Evolutionary conservation across 2,329 filamentous ascomycete genomes (phyloP).

Genomic region (Cercospora beticola): DNA sequence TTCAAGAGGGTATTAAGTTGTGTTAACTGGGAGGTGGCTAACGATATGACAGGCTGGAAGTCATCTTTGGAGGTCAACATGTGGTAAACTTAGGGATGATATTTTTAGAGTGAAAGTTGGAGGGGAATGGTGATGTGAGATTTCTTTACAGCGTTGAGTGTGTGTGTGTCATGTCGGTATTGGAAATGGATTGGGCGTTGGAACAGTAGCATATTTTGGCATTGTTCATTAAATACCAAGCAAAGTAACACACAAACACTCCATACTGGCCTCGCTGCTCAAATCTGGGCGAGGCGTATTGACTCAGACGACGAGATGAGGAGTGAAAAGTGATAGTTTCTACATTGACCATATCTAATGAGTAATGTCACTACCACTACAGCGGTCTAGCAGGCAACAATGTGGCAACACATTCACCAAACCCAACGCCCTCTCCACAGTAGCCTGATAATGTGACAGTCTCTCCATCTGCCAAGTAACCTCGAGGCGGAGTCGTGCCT

Average conservation of each 20-base stretch:
- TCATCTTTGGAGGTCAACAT: conserved; percentile 52
- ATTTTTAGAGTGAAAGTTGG: conserved; percentile 55
- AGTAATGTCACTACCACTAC: background rate
- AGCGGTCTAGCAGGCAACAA: conserved; percentile 34
- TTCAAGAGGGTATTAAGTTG: conserved; percentile 30
- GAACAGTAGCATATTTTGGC: background rate
- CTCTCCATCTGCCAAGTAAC: conserved; percentile 45
- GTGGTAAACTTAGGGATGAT: conserved; percentile 50
- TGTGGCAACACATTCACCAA: conserved; percentile 43
- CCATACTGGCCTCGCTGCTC: too few species aligned
- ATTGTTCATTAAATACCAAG: background rate
- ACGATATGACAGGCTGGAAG: conserved; percentile 39
- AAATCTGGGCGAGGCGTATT: too few species aligned
- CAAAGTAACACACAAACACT: too few species aligned
- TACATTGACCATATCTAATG: too few species aligned
- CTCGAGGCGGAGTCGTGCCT: conserved; percentile 37
- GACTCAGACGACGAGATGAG: too few species aligned
- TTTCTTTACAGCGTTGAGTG: background rate
- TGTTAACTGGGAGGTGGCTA: conserved; percentile 8
- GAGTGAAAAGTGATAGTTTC: too few species aligned
- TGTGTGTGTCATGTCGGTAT: background rate
- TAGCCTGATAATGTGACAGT: conserved; percentile 41
- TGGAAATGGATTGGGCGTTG: background rate
- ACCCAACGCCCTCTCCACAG: conserved; percentile 42
- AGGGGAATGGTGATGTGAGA: conserved; percentile 45